Evolutionary conservation across 176 grass and related monocot genomes (phyloP), one percentile per base, ranked within the genome.

Genomic region (Rhynchospora tenuis): DNA sequence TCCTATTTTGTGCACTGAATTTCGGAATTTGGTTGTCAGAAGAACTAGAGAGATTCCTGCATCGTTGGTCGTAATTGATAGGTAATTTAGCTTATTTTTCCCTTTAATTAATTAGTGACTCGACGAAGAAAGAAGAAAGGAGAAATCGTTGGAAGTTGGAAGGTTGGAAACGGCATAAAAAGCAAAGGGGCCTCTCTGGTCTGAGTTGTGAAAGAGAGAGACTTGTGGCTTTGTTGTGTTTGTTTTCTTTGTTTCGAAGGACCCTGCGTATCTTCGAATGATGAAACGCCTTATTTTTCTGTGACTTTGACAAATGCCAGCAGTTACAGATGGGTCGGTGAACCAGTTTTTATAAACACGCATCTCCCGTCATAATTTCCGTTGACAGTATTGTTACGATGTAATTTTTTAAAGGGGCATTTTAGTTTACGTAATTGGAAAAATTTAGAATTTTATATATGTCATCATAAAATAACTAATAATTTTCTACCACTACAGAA

Each of bases 31-130:
- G 64, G 64, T 61, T 68, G 31, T 33, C 9, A 68, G 15, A 26
- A 46, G 43, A 75, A 75, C 11, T 55, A n/a, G 0, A 44, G 44
- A 20, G 66, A 70, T 1, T 70, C 33, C 6, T 76, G 73, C 23
- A 76, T 76, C 24, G 66, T 7, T 76, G 73, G 73, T 76, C 73
- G 15, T 28, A 76, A 76, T 76, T 76, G 73, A 55, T 20, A 10
- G 67, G 67, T 71, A 71, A 9, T 71, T 71, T 76, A 4, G 33
- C 5, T 38, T 38, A 4, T 2, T 38, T 38, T 38, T 38, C 5
- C 33, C 33, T 12, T 23, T 28, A 29, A 76, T 16, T 0, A 45
- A 38, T 8, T 51, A 48, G 51, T 48, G 20, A 74, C 7, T 50
- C 16, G 70, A 50, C 9, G 22, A 74, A 51, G 70, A 51, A 74